Percentiles rank a stretch among this genome's conserved stretches.
Conservation (phyloP, 345 rosid genomes). For the Ailanthus altissimus region DNA sequence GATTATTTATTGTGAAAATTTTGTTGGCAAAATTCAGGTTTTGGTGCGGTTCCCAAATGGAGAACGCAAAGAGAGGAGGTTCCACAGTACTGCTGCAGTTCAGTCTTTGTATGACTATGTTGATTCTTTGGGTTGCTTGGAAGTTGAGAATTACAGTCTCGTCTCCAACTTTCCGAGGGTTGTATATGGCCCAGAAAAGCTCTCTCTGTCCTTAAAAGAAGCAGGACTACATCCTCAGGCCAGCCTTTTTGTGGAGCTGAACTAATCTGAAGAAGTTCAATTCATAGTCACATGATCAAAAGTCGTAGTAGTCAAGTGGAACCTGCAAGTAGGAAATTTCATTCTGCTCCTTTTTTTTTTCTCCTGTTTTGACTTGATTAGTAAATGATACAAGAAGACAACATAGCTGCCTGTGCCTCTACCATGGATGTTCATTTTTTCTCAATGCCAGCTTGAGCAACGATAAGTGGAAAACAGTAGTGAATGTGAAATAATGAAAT, state of each 20-base stretch:
- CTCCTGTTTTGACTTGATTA: constrained; percentile 17
- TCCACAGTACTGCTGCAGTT: constrained; percentile 56
- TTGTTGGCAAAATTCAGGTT: constrained; percentile 46
- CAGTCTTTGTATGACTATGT: constrained; percentile 78
- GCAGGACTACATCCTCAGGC: constrained; percentile 99
- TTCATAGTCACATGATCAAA: constrained; percentile 16
- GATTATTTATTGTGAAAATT: background rate
- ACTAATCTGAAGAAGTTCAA: constrained; percentile 34
- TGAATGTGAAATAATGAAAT: constrained; percentile 4
- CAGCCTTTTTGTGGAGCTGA: constrained; percentile 93
- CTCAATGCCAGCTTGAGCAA: constrained; percentile 12
- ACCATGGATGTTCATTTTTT: constrained; percentile 3
- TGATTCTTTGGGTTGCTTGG: constrained; percentile 85
- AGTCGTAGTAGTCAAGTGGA: constrained; percentile 8
- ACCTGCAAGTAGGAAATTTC: constrained; percentile 20
- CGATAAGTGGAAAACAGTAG: background rate
- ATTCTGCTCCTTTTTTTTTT: constrained; percentile 18
- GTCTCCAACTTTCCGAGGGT: constrained; percentile 89
- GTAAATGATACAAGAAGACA: constrained; percentile 18
- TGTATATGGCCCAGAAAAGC: constrained; percentile 70
- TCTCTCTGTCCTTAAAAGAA: constrained; percentile 62
- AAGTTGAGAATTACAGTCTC: constrained; percentile 70
- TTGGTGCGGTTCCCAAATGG: constrained; percentile 91
- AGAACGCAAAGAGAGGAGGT: constrained; percentile 94
- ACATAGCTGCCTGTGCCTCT: background rate